phyloP scores from a whole-genome alignment of 176 grass and related monocot species.

The Typha latifolia region DNA sequence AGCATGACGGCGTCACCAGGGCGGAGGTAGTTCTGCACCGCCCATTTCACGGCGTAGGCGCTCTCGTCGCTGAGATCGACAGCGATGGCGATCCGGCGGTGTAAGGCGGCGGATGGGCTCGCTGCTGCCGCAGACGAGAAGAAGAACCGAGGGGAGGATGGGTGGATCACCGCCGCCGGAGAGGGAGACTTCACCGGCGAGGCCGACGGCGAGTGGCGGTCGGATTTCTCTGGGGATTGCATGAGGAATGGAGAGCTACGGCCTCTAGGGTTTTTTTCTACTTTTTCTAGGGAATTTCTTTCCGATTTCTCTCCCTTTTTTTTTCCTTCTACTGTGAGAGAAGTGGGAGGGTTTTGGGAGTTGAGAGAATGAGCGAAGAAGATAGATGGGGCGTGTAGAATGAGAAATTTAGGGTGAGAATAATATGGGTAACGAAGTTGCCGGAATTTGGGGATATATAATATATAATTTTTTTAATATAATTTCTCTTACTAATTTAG shows the following conservation, averaged over 20 bases:
- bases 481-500: too few relatives aligned
- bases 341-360: neutral
- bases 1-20: conserved; percentile 85
- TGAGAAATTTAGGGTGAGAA: too few relatives aligned
- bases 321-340: neutral
- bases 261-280: conserved; percentile 6
- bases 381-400: too few relatives aligned
- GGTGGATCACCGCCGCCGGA: conserved; percentile 40
- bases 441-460: too few relatives aligned
- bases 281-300: neutral
- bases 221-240: conserved; percentile 27
- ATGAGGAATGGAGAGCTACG: conserved; percentile 6
- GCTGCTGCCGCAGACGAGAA: conserved; percentile 47
- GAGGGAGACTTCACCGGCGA: conserved; percentile 58
- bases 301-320: neutral
- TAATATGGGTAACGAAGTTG: too few relatives aligned
- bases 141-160: conserved; percentile 70
- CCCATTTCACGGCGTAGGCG: conserved; percentile 69
- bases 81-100: conserved; percentile 87
- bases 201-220: conserved; percentile 36
- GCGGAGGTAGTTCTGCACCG: conserved; percentile 92
- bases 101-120: conserved; percentile 31
- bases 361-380: too few relatives aligned
- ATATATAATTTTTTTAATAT: too few relatives aligned
- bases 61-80: conserved; percentile 89